A percentile compares a stretch with the other conserved stretches of the same genome.
phyloP scores from a whole-genome alignment of 306 rosid genomes.

The Quercus glauca region DNA sequence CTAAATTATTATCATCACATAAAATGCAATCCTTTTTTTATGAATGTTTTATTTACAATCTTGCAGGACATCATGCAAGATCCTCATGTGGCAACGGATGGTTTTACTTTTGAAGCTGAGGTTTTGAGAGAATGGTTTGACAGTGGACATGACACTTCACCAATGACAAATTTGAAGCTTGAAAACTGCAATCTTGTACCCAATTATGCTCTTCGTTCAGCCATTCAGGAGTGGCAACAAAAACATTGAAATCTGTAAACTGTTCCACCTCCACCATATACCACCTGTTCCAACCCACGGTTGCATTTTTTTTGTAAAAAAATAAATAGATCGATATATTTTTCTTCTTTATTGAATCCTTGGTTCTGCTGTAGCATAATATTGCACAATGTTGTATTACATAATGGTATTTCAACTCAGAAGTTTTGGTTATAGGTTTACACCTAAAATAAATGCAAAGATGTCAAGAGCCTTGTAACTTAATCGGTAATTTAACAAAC shows the following conservation, averaged over 20 bases:
- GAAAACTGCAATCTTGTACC: constrained; percentile 57
- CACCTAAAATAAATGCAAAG: too few species aligned
- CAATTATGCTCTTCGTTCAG: constrained; percentile 70
- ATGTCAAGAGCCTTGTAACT: too few species aligned
- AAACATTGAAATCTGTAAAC: constrained; percentile 26
- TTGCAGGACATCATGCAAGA: constrained; percentile 80
- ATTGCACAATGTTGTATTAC: too few species aligned
- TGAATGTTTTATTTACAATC: constrained; percentile 8
- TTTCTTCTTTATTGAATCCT: too few species aligned
- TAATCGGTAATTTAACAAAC: too few species aligned
- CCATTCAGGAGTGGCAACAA: constrained; percentile 83
- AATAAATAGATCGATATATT: too few species aligned
- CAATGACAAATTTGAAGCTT: constrained; percentile 68
- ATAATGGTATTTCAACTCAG: too few species aligned
- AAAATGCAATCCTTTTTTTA: not conserved
- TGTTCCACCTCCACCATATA: constrained; percentile 11
- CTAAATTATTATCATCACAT: not conserved
- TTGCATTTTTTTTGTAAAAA: too few species aligned
- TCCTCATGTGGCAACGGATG: constrained; percentile 87
- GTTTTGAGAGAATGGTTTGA: constrained; percentile 68
- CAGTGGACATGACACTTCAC: constrained; percentile 69
- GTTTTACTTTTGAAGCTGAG: constrained; percentile 76
- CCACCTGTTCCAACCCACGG: not conserved
- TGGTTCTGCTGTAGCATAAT: too few species aligned
- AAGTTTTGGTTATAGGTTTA: too few species aligned